Percentiles rank a stretch among this genome's conserved stretches.
phyloP scores from a whole-genome alignment of 495 filamentous ascomycete genomes.

The Xylaria sp. region DNA sequence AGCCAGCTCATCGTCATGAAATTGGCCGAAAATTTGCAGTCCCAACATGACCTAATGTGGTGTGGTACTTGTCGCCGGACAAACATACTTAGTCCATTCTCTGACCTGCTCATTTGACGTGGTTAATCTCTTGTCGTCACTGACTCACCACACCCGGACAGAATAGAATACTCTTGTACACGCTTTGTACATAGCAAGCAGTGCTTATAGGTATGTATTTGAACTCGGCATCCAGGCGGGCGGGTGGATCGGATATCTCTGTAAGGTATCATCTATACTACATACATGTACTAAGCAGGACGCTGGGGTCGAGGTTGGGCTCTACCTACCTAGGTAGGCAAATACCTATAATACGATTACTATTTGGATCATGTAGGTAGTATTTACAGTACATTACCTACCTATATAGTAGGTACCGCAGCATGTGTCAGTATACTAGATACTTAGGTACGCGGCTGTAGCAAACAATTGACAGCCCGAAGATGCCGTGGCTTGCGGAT shows the following conservation, averaged over 20 bases:
- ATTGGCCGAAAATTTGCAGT: constrained; percentile 27
- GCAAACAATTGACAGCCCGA: neutral
- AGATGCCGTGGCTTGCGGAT: constrained; percentile 10
- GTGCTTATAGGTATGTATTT: no score
- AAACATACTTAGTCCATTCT: neutral
- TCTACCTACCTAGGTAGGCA: neutral
- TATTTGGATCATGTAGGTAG: no score
- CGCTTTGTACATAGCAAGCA: no score
- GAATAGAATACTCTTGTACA: no score
- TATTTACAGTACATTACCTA: neutral
- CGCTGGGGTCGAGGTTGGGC: no score
- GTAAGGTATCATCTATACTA: neutral
- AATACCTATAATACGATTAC: neutral
- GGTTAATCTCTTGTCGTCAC: constrained; percentile 4
- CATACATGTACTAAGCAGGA: neutral
- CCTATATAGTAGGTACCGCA: neutral
- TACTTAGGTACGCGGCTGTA: no score
- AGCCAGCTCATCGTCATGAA: constrained; percentile 26
- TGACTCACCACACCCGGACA: constrained; percentile 7
- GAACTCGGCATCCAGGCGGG: neutral
- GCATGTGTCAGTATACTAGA: no score
- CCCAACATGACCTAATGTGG: constrained; percentile 2
- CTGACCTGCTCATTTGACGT: neutral
- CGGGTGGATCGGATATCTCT: neutral
- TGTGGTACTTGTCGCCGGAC: neutral